Evolutionary conservation across 768 basidiomycete species (phyloP), one percentile per base, ranked within the genome.

Genomic region (Steccherinum ochraceum): DNA sequence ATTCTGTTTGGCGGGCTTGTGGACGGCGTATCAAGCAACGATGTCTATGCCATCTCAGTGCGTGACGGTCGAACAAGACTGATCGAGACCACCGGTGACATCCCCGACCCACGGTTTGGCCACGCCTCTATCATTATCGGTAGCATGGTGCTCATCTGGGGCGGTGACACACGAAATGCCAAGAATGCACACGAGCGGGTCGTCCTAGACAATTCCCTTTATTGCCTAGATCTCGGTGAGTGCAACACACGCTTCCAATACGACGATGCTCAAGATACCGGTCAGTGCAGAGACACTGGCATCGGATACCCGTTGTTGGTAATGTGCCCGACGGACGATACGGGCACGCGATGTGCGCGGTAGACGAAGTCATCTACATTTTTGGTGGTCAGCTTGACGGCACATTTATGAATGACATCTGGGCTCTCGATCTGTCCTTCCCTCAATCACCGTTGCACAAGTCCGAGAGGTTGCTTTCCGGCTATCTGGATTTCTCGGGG

Each of bases 1-100:
- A 92, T 89, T 68, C 77, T 98, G 54, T 97, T 98, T 57, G 94
- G 94, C 53, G 94, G 94, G 49, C 84, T 98, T 52, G 92, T 94
- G 18, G 80, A 86, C 40, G 93, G 95, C 62, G 69, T 77, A 12
- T 84, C 91, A 26, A 78, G 82, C 49, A 95, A 95, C 67, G 94
- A 98, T 68, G 72, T 96, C 24, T 97, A 93, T 67, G 71, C 86
- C 19, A 83, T 96, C 62, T 83, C 83, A 25, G 78, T 83, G 3
- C 74, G 80, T 35, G 83, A 89, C 56, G 75, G 88, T 51, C 77
- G 84, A n/a, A 84, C 89, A 3, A 80, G 80, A 12, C 75, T 90
- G 12, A 69, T 95, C 24, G 85, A 90, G 62, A 94, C 93, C 0
- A 77, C 74, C 11, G 94, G 94, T 5, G 89, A 92, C 58, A 69